Conservation (phyloP, 768 basidiomycete species). For the Pluteus cervinus region DNA sequence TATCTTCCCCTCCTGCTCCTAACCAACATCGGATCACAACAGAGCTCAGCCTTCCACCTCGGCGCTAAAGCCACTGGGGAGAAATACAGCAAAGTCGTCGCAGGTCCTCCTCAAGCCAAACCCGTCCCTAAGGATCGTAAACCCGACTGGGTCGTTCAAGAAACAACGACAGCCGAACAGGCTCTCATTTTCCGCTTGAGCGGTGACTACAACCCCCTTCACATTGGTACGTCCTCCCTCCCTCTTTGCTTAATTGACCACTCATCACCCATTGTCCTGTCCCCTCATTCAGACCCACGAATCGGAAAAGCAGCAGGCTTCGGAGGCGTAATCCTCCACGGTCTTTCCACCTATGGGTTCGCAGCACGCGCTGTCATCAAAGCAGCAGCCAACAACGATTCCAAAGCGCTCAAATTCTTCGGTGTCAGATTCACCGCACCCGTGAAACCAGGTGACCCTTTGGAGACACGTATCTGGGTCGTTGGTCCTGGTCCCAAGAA, state of each 20-base stretch:
- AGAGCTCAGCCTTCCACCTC: constrained; percentile 66
- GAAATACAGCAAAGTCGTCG: constrained; percentile 58
- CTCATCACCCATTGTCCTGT: not conserved
- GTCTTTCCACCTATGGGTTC: constrained; percentile 78
- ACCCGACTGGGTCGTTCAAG: constrained; percentile 55
- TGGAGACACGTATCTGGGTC: constrained; percentile 79
- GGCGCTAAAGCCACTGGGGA: constrained; percentile 59
- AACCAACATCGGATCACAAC: not conserved
- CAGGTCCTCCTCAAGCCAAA: constrained; percentile 54
- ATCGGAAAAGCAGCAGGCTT: constrained; percentile 74
- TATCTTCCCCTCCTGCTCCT: not conserved
- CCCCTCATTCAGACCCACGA: constrained; percentile 46
- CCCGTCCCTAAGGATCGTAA: constrained; percentile 53
- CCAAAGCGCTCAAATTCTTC: constrained; percentile 58
- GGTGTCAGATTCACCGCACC: constrained; percentile 78
- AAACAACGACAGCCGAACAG: constrained; percentile 60
- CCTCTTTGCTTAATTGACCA: not conserved
- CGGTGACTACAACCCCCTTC: constrained; percentile 76
- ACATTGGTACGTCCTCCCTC: constrained; percentile 44
- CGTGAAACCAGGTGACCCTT: constrained; percentile 74
- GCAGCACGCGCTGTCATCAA: constrained; percentile 71
- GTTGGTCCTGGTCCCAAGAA: constrained; percentile 60
- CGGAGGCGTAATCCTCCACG: constrained; percentile 82
- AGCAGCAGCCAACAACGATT: constrained; percentile 53
- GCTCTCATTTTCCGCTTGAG: constrained; percentile 68